Conservation (phyloP, 257 asterid species). For the Ligustrum vulgare region DNA sequence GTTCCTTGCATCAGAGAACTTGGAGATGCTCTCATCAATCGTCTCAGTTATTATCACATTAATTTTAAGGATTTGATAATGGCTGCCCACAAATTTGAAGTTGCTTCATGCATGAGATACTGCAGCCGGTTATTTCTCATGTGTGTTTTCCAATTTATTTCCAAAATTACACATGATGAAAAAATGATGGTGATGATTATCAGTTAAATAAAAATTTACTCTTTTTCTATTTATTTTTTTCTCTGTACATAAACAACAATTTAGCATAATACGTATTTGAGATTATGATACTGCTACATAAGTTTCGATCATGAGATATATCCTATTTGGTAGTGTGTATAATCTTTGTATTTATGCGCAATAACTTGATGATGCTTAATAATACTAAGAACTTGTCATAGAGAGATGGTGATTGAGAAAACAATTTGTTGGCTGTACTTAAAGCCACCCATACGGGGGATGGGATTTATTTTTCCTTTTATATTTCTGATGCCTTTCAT, state of each 20-base stretch:
- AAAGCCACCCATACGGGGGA: neutral
- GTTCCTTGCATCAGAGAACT: constrained; percentile 86
- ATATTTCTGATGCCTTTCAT: no score
- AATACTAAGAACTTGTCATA: constrained; percentile 5
- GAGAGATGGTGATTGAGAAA: constrained; percentile 9
- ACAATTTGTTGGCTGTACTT: constrained; percentile 3
- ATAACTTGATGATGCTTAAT: constrained; percentile 6
- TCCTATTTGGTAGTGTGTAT: neutral
- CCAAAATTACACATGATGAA: no score
- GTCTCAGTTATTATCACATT: constrained; percentile 68
- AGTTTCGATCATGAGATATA: neutral
- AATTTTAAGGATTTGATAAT: no score
- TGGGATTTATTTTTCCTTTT: neutral
- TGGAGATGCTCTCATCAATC: constrained; percentile 79
- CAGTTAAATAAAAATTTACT: no score
- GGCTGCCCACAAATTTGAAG: no score
- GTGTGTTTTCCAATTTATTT: no score
- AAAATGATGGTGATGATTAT: no score
- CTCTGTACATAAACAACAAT: neutral
- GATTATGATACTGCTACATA: neutral
- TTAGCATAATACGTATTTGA: neutral
- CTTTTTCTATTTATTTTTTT: no score
- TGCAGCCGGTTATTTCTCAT: no score
- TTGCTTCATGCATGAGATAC: no score
- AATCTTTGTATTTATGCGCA: constrained; percentile 7